Base-by-base conservation (phyloP, 345 rosid genomes). In the Litchi chinensis region DNA sequence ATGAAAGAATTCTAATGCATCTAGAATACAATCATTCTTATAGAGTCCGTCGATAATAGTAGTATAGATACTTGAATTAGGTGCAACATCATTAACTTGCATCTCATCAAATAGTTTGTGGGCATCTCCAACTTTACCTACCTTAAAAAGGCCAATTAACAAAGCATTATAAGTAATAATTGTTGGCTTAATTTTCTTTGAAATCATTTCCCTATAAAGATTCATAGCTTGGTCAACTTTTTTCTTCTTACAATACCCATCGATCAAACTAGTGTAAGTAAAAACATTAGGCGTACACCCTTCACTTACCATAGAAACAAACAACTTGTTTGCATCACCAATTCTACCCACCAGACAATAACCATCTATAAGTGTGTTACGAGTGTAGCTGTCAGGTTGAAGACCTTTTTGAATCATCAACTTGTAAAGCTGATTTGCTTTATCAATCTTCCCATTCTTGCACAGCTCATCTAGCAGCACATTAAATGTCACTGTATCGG, bases 281-380 rank as follows among this genome's bases (percentile, higher is more conserved):
- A 65, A 9, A 12, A 65, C 69, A 37, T 65, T 6, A 15, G 69
- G 69, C 0, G 1, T 13, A 39, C 69, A 65, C 43, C 69, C 44
- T 0, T 13, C 2, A 28, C 18, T 65, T 39, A n/a, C 8, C 69
- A 32, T 28, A 6, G 21, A 65, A 65, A 7, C 44, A 37, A 65
- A 65, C 44, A 65, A 32, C 8, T 65, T 8, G 8, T 32, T 3
- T 6, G 68, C 68, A 26, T 64, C 68, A 4, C 21, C 0, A 64
- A 64, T 64, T 28, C 18, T 64, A 13, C n/a, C 43, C 10, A 8
- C 69, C n/a, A 65, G 37, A 8, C 69, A 65, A 8, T 28, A 37
- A 44, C 73, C 80, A 56, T 69, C 68, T 1, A 74, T 40, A 9
- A 74, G 43, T 10, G 44, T 40, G 44, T 16, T 77, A 32, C 24